Evolutionary conservation across 345 rosid species (phyloP), one percentile per base, ranked within the genome.

Genomic region (Limnanthes douglasii): DNA sequence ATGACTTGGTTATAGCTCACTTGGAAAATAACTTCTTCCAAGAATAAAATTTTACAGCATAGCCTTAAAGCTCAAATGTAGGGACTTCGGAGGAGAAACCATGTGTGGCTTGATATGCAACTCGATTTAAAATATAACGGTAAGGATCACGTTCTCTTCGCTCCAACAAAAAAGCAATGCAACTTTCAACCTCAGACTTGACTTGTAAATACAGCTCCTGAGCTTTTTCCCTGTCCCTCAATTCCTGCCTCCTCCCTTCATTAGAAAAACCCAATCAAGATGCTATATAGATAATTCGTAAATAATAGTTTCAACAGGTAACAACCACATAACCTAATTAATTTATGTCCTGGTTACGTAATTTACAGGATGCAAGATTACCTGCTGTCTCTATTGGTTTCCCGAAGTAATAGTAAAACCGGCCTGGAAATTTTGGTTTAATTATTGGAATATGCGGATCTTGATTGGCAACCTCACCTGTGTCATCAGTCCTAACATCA

Each of bases 61-160:
- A n/a, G n/a, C n/a, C n/a, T 73, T 42, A 81, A 18, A 69, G 53
- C 5, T 75, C 65, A 51, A 86, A 78, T 0, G 84, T 69, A 0
- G 86, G 94, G 51, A 81, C 37, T 39, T 72, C 49, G 1, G 71
- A 66, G 27, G 59, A 35, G 37, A 49, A 23, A 14, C 79, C 84
- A 23, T 62, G 69, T 1, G 37, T 52, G 18, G 78, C 63, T 41
- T 49, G 78, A 45, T 68, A 78, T 18, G 49, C 19, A 7, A 66
- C 3, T 21, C 94, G 64, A 22, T 81, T 15, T 21, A 70, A 21
- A 7, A 75, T 24, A 53, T 57, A 62, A 54, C 92, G 62, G 43
- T 70, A 78, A 0, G 86, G 94, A 56, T 81, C 84, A 8, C 43
- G 43, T 42, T 66, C 77, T 62, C 86, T 66, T 55, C 64, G 81